Evolutionary conservation across 2,329 filamentous ascomycete genomes (phyloP), one percentile per base, ranked within the genome.

Genomic region (Exophiala sp.): DNA sequence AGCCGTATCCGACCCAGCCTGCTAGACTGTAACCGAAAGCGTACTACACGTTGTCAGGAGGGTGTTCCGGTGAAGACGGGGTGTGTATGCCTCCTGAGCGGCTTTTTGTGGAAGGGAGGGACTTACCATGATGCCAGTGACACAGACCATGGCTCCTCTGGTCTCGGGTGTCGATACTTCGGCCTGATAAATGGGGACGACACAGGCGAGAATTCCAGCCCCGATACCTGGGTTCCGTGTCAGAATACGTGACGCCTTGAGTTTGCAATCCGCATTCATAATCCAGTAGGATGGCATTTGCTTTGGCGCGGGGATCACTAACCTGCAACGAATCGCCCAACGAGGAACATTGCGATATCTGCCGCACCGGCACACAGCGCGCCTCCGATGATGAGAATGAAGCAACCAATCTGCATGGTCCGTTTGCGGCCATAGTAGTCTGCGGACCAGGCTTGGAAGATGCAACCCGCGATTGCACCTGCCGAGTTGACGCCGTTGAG

Each of bases 401-500:
- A 33, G 14, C 44, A 57, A 5, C 57, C 57, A 21, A 60, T 49
- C 42, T 71, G 68, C 43, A 75, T 71, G n/a, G 68, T 70, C n/a
- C 65, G 64, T 53, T 72, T 72, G 2, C 73, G 65, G 8, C 71
- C 67, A 72, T 74, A 18, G 66, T 66, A 33, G 36, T 59, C 57
- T 10, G 57, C 42, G 24, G 75, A 64, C 73, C 73, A 75, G 8
- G 69, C 66, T 40, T 68, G 69, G 55, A 68, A 66, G 3, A 71
- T 44, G 32, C 66, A 68, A 32, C 69, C 73, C 18, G 69, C 54
- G 36, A 67, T 66, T n/a, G 66, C 70, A 7, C 73, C 73, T 1
- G 72, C 74, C 9, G 70, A 71, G 57, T 72, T 74, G 10, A 75
- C 64, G 20, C 74, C 74, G 60, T 75, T 76, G 46, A 76, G 64